Evolutionary conservation across 169 alveolate species (phyloP).

Genomic region (Amoebophrya sp.): DNA sequence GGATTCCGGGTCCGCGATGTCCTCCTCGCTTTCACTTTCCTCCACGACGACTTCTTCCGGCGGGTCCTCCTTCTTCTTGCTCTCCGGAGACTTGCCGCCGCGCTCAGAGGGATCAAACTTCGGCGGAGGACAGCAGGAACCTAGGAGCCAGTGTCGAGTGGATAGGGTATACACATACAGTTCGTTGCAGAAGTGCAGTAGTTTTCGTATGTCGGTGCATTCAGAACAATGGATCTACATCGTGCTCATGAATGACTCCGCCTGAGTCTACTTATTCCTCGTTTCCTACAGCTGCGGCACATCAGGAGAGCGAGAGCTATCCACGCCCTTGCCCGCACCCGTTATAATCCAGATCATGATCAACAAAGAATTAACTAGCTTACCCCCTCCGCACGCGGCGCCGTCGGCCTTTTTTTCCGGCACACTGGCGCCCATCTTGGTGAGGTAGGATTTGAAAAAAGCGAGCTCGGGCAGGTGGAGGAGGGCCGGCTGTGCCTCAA

Average conservation of each 20-base stretch:
- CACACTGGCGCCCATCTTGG: constrained; percentile 33
- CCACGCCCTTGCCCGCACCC: too few relatives aligned
- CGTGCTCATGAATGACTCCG: too few relatives aligned
- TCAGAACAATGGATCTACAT: too few relatives aligned
- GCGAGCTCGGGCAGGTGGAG: constrained; percentile 32
- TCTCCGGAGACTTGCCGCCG: not conserved
- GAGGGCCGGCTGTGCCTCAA: constrained; percentile 34
- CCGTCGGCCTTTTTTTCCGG: constrained; percentile 19
- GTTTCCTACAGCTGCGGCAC: too few relatives aligned
- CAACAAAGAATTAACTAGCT: constrained; percentile 16
- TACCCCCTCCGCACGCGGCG: constrained; percentile 31
- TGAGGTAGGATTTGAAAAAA: constrained; percentile 30
- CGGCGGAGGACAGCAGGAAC: not conserved
- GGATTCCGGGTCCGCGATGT: constrained; percentile 20
- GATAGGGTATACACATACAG: too few relatives aligned
- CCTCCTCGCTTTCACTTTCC: constrained; percentile 27
- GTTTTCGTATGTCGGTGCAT: too few relatives aligned
- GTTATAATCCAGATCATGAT: too few relatives aligned
- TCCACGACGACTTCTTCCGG: constrained; percentile 20
- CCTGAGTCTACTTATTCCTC: too few relatives aligned
- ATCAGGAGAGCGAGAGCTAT: too few relatives aligned
- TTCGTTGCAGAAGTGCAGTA: too few relatives aligned
- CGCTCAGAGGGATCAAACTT: not conserved
- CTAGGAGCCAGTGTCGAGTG: too few relatives aligned
- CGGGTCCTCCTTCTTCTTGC: not conserved